Evolutionary conservation across 257 asterid genomes (phyloP), one percentile per base, ranked within the genome.

Genomic region (Solanum chmielewskii): DNA sequence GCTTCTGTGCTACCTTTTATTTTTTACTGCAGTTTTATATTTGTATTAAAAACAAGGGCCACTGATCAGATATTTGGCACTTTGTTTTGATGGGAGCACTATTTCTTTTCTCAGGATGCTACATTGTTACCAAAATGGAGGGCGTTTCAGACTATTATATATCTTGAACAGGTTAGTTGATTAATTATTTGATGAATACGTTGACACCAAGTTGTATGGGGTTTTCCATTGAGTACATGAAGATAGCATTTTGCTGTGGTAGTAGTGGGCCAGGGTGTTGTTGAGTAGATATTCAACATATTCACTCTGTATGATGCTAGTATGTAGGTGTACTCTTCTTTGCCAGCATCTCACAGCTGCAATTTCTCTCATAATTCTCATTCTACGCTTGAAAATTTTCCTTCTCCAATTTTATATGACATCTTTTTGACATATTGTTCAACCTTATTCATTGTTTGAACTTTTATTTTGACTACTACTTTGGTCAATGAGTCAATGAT

Each of bases 121-220:
- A 82, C 45, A 6, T 86, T 97, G 66, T 90, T 89, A 87, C 96
- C 99, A 69, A 95, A 93, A 56, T 97, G 99, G 99, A 96, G 92
- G 90, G 98, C 98, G 83, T 93, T 95, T 90, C 97, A 92, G 92
- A 95, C 99, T 5, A 78, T 95, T 85, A 95, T 97, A 92, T 97
- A 93, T 93, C 98, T 96, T 75, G 97, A 92, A 87, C 90, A 87
- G 94, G 99, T 95, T 76, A 86, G 64, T 16, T 80, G 18, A 47
- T 80, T 29, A 16, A 29, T 18, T 47, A 10, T 80, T 80, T 47
- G 68, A 47, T 18, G 3, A 47, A 25, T 2, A 80, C 47, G 44
- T 29, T 80, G 68, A 27, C 68, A 16, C 44, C 84, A 14, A 45
- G 84, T 47, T 47, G 11, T 47, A 49, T 47, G 66, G 33, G 29